phyloP scores from a whole-genome alignment of 2,329 filamentous ascomycete genomes.

The Scedosporium dehoogii region DNA sequence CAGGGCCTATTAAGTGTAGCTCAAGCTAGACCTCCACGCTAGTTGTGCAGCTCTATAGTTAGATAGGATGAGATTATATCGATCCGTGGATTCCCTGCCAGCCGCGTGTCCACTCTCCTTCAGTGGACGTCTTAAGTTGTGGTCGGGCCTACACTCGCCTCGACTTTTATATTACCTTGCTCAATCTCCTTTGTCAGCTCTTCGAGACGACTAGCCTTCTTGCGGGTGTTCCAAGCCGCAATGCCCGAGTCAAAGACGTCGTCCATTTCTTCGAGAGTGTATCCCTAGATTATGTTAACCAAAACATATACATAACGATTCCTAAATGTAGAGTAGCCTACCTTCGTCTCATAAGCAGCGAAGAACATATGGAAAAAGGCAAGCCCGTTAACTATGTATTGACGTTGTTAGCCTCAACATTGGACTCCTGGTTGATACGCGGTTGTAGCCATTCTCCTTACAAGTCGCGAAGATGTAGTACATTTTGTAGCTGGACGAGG shows the following conservation, averaged over 20 bases:
- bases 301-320: not conserved
- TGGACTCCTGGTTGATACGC: not conserved
- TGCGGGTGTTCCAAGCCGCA: conserved; percentile 44
- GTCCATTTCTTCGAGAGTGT: conserved; percentile 68
- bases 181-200: conserved; percentile 37
- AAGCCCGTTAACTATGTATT: conserved; percentile 41
- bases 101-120: too few relatives aligned
- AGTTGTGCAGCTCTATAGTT: too few relatives aligned
- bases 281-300: conserved; percentile 29
- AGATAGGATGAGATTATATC: too few relatives aligned
- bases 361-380: conserved; percentile 63
- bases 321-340: not conserved
- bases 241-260: conserved; percentile 55
- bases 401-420: not conserved
- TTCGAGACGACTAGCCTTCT: conserved; percentile 34
- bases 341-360: conserved; percentile 51
- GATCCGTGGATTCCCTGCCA: too few relatives aligned
- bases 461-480: conserved; percentile 68
- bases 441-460: conserved; percentile 5
- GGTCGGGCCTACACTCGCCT: too few relatives aligned
- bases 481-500: conserved; percentile 34
- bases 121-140: too few relatives aligned
- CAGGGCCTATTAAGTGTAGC: too few relatives aligned
- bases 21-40: too few relatives aligned
- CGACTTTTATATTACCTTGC: conserved; percentile 30